Base-by-base conservation (phyloP, 495 filamentous ascomycete species). In the Trichocladium antarcticum region DNA sequence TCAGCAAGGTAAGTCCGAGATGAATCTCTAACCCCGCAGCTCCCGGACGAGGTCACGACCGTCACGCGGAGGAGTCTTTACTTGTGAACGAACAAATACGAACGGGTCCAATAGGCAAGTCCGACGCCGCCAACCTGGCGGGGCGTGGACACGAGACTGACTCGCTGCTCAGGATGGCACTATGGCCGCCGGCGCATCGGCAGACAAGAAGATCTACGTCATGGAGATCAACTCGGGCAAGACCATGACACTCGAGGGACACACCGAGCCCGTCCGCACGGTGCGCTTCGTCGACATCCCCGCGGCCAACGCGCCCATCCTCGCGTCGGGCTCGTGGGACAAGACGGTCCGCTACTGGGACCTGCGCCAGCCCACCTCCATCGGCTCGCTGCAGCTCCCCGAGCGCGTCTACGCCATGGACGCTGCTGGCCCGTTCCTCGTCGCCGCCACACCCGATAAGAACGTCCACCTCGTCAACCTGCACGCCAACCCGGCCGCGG, bases 271-370 rank as follows among this genome's bases (percentile, higher is more conserved):
- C 5, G 81, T 94, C 61, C 76, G 78, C 56, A 77, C 73, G 60
- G 80, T 80, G 37, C 80, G 84, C 45, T 87, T 87, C 72, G 80
- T 89, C 59, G 67, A 72, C 60, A 70, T 66, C 47, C 76, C 69
- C 42, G 70, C 63, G 31, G 72, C 67, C 51, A 67, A 66, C 42
- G 57, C 65, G 51, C 79, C 69, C 60, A 76, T 89, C 56, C 68
- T 93, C 51, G 78, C 87, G 28, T 90, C 88, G 3, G 88, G 87
- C 45, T 87, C 83, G 10, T 95, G 88, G 88, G 88, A 95, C 68
- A 88, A 86, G 66, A 89, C 81, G 3, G 66, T 95, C 61, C 89
- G 87, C 61, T 93, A 88, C 73, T 95, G 88, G 87, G 88, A 95
- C 63, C 61, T 90, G 21, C 78, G 85, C 42, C 72, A 78, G 47